Conservation (phyloP, 768 basidiomycete species). For the Suillus subluteus region DNA sequence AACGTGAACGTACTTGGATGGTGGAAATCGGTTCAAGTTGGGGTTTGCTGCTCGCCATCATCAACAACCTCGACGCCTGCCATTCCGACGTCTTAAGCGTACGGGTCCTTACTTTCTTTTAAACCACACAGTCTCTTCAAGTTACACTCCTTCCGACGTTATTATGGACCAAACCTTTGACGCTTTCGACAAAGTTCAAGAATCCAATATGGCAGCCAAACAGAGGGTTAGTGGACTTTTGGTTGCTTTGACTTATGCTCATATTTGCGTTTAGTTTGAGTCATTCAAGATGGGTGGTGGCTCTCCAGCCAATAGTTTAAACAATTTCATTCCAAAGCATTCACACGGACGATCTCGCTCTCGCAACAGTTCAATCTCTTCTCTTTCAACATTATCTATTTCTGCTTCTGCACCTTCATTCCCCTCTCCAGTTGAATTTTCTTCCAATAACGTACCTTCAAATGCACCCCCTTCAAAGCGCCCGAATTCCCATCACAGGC, state of each 20-base stretch:
- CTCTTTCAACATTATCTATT: constrained; percentile 41
- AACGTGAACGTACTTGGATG: constrained; percentile 16
- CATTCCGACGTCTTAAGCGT: constrained; percentile 21
- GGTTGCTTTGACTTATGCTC: background rate
- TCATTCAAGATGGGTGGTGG: constrained; percentile 68
- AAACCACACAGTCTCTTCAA: constrained; percentile 35
- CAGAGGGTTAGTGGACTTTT: constrained; percentile 39
- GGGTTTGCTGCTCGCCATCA: constrained; percentile 32
- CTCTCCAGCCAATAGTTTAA: constrained; percentile 40
- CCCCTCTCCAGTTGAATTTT: constrained; percentile 41
- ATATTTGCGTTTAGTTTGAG: constrained; percentile 55
- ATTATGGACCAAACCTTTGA: constrained; percentile 44
- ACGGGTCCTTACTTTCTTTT: constrained; percentile 43
- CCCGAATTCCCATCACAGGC: constrained; percentile 76
- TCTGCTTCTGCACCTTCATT: constrained; percentile 42
- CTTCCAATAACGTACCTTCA: constrained; percentile 29
- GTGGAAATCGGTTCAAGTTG: constrained; percentile 19
- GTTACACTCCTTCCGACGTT: constrained; percentile 37
- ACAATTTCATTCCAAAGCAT: constrained; percentile 39
- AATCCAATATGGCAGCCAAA: constrained; percentile 41
- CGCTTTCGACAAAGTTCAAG: constrained; percentile 29
- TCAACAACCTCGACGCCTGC: constrained; percentile 19
- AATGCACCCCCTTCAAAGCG: constrained; percentile 48
- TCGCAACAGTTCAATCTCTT: constrained; percentile 61
- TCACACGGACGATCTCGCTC: constrained; percentile 59